Evolutionary conservation across 192 early-diverging fungal species (phyloP).

Genomic region (Spizellomyces punctatus): DNA sequence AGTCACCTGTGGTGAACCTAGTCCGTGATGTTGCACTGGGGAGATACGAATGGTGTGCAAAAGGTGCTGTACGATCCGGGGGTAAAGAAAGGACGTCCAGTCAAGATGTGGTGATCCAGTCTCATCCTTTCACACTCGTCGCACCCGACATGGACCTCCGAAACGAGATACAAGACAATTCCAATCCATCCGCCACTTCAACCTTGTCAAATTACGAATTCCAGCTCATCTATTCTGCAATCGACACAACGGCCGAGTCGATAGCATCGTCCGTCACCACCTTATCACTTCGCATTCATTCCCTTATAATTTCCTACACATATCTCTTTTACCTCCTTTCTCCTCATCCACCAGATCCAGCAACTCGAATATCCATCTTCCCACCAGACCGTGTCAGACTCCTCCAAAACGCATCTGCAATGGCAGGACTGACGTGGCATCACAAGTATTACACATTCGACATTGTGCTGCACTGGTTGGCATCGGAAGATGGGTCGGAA

Average conservation of each 20-base stretch:
- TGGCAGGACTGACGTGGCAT: neutral
- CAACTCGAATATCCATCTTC: neutral
- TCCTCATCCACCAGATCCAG: neutral
- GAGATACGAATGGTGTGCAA: neutral
- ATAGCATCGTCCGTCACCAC: neutral
- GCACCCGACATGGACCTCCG: neutral
- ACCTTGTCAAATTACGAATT: neutral
- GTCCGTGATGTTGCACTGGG: neutral
- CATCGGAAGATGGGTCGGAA: neutral
- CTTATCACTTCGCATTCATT: neutral
- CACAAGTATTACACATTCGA: neutral
- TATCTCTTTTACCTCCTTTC: neutral
- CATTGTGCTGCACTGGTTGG: neutral
- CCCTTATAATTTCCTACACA: neutral
- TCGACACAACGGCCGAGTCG: neutral
- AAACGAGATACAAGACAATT: neutral
- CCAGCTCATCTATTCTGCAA: neutral
- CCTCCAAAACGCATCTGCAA: neutral
- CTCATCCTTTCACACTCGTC: neutral
- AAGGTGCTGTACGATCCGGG: no score
- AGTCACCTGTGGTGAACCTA: neutral
- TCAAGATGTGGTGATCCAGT: neutral
- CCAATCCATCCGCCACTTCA: neutral
- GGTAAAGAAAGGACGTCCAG: no score
- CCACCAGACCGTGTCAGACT: neutral